Evolutionary conservation across 2,329 filamentous ascomycete species (phyloP), one percentile per base, ranked within the genome.

Genomic region (Paraconiothyrium brasiliense): DNA sequence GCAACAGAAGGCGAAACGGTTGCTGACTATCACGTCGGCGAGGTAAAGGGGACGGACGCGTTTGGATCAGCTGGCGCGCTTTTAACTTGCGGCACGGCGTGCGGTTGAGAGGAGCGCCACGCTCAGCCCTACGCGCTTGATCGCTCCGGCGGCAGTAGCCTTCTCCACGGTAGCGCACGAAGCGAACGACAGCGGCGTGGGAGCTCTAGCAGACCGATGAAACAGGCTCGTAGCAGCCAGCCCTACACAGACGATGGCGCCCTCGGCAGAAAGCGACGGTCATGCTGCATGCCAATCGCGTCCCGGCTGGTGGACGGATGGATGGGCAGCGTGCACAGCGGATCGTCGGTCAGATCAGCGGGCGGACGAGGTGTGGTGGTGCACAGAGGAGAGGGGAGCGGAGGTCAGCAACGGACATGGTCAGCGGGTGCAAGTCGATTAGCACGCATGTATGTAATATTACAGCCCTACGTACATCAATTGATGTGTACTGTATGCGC

Each of bases 61-160:
- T 54, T 54, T 54, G 30, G 51, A n/a, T 20, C 37, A 54, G 9
- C 10, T 54, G 39, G 51, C 37, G 51, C 39, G 51, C 51, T 32
- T 30, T 32, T 54, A 44, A 54, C 37, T 22, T 54, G 54, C 54
- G 39, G 54, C 43, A 49, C 34, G 27, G 54, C 43, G 46, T 24
- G 46, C 22, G 13, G n/a, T n/a, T 41, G 1, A n/a, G 39, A 16
- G 39, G 39, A 41, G 39, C 14, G 39, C 39, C 39, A 46, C 34
- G 34, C n/a, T 48, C 57, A 59, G 57, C 57, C 57, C 57, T 59
- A 59, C 50, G 57, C 43, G 57, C 41, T 58, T 58, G 57, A 48
- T 59, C 37, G 54, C 51, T 30, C 44, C 34, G 55, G 54, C 39
- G 54, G 37, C 30, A 16, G 41, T 44, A 41, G 35, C 27, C 37